Base-by-base conservation (phyloP, 1,139 yeast species). In the Candida sanyaensis region DNA sequence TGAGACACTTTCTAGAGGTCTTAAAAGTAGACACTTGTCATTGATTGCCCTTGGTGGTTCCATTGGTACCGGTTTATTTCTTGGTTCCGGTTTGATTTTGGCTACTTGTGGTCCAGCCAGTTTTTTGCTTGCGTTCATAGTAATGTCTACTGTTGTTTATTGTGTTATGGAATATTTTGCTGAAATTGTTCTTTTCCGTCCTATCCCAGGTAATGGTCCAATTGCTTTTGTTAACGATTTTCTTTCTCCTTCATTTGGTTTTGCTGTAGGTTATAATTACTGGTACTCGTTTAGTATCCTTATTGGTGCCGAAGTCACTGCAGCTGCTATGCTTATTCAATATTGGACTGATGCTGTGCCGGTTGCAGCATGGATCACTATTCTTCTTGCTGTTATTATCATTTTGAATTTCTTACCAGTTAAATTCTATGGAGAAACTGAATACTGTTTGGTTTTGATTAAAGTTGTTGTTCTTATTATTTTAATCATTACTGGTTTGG, bases 171-270 rank as follows among this genome's bases (percentile, higher is more conserved):
- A 80, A 54, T 71, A 73, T 62, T 64, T 83, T 50, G 86, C 81
- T 24, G 89, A 82, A 60, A 81, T 83, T 84, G 80, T 82, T 12
- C 73, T 83, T 7, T 81, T 73, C 53, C 66, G 81, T 44, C 88
- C 88, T 0, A 52, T 71, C 27, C 74, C 76, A 2, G 81, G 81
- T 54, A 68, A 70, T 58, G 76, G 75, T 27, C 68, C 77, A 21
- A 73, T 68, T 46, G 59, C 72, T 24, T 72, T 66, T 49, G 71
- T 70, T 34, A 67, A 61, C 43, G 72, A 69, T 47, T 73, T 64
- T 54, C 53, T 69, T 30, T 70, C 68, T 29, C 61, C 62, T 9
- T 69, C 76, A 4, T 58, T 71, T 45, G 78, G 77, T 3, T 72
- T 79, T 57, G 80, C 83, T 10, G 64, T 77, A 41, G 81, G 83